Conservation (phyloP, 2,329 filamentous ascomycete species). For the Purpureocillium takamizusanense region DNA sequence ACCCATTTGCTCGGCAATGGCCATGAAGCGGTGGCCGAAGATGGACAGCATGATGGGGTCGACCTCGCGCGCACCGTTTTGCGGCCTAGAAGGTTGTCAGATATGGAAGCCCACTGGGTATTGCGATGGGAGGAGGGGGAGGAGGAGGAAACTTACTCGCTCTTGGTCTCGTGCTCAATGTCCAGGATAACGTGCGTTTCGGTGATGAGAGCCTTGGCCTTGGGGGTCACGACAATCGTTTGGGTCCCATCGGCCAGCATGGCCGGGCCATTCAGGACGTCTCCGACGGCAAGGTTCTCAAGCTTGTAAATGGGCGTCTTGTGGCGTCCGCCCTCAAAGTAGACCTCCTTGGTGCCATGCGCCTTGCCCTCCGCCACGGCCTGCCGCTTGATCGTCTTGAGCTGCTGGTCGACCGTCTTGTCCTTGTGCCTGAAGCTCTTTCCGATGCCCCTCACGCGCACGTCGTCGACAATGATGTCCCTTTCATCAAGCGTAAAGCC, state of each 20-base stretch:
- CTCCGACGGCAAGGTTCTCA: conserved; percentile 61
- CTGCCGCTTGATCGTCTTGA: conserved; percentile 58
- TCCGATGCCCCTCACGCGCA: conserved; percentile 79
- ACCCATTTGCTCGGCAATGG: conserved; percentile 78
- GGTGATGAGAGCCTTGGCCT: conserved; percentile 66
- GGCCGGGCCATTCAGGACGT: conserved; percentile 68
- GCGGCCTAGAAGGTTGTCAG: too few species aligned
- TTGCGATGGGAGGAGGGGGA: too few species aligned
- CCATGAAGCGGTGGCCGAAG: conserved; percentile 76
- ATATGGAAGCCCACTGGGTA: too few species aligned
- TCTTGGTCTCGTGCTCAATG: conserved; percentile 48
- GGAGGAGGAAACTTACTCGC: conserved; percentile 15
- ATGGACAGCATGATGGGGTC: conserved; percentile 63
- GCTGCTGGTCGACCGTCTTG: conserved; percentile 75
- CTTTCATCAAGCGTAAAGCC: conserved; percentile 78
- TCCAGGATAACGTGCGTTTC: conserved; percentile 87
- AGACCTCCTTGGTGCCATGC: conserved; percentile 62
- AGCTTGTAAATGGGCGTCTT: conserved; percentile 80
- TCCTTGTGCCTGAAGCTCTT: conserved; percentile 76
- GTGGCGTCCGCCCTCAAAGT: conserved; percentile 72
- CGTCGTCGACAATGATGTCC: conserved; percentile 85
- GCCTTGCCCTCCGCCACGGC: conserved; percentile 49
- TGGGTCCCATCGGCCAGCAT: conserved; percentile 84
- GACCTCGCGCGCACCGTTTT: conserved; percentile 22
- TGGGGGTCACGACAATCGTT: conserved; percentile 83